Conservation (phyloP, 805 yeast genomes). For the Lipomyces kockii region DNA sequence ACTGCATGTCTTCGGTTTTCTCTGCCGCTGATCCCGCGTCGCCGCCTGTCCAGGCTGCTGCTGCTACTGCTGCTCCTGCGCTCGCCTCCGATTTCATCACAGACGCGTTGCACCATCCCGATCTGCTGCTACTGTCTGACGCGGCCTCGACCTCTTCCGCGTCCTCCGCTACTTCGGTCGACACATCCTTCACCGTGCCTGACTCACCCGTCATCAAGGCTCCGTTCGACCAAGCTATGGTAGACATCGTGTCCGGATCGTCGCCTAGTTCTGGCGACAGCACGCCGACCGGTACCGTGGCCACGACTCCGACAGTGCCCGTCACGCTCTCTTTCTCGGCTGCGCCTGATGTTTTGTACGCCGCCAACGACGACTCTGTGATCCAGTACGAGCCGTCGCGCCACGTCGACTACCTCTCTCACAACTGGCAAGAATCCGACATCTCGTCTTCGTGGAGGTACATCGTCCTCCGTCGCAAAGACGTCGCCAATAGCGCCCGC, state of each 20-base stretch:
- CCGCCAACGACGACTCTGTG: conserved; percentile 70
- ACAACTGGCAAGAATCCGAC: conserved; percentile 93
- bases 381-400: conserved; percentile 78
- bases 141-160: conserved; percentile 10
- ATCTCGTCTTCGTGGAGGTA: conserved; percentile 96
- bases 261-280: background rate
- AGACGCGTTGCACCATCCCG: background rate
- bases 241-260: background rate
- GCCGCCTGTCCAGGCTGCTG: conserved; percentile 1
- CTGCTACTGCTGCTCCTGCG: background rate
- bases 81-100: background rate
- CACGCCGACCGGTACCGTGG: conserved; percentile 1
- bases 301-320: conserved; percentile 2
- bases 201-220: background rate
- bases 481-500: conserved; percentile 80
- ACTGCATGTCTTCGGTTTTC: conserved; percentile 1
- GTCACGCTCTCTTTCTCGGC: conserved; percentile 16
- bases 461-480: conserved; percentile 78
- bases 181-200: conserved; percentile 1
- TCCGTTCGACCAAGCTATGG: background rate
- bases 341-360: conserved; percentile 29
- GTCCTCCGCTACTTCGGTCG: conserved; percentile 1
- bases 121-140: conserved; percentile 9
- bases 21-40: conserved; percentile 4
- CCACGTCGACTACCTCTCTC: conserved; percentile 94